Conservation (phyloP, 768 basidiomycete species). For the Nidularia pulvinata region DNA sequence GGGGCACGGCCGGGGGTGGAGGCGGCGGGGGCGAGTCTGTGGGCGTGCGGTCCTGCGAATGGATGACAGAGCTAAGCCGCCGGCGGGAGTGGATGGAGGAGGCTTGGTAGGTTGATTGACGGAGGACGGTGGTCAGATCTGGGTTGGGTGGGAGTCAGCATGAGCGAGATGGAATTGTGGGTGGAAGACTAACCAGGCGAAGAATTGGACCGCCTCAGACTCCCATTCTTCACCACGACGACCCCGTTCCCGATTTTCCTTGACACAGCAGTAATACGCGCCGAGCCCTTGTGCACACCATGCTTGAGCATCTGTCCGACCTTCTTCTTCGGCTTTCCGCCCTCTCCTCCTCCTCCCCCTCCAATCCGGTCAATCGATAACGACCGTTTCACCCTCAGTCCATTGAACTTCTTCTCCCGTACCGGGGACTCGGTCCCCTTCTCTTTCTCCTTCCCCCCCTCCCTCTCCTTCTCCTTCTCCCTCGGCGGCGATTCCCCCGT, state of each 20-base stretch:
- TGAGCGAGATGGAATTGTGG: not conserved
- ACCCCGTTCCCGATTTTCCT: conserved; percentile 70
- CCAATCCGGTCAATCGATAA: conserved; percentile 31
- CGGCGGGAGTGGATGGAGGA: conserved; percentile 84
- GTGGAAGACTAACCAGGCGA: conserved; percentile 56
- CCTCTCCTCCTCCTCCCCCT: conserved; percentile 21
- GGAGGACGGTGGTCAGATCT: conserved; percentile 35
- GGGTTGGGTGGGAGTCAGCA: no score
- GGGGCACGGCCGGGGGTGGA: conserved; percentile 45
- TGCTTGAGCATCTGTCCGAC: conserved; percentile 75
- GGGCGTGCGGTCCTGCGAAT: conserved; percentile 29
- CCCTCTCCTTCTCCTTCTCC: conserved; percentile 1
- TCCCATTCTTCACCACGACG: conserved; percentile 49
- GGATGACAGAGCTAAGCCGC: conserved; percentile 50
- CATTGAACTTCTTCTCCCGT: conserved; percentile 10
- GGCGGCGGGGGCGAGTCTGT: conserved; percentile 36
- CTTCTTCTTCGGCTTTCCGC: conserved; percentile 61
- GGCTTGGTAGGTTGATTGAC: conserved; percentile 65
- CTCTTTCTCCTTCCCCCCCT: conserved; percentile 8
- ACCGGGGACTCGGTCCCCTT: conserved; percentile 5
- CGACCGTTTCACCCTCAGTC: conserved; percentile 25
- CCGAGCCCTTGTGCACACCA: conserved; percentile 73
- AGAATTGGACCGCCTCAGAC: conserved; percentile 60
- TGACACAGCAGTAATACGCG: conserved; percentile 73
- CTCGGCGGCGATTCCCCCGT: no score